These are phyloP conservation scores for Xylariales sp. DNA, from an alignment of 2,329 filamentous ascomycete genomes.

Conservation along the genomic window DNA sequence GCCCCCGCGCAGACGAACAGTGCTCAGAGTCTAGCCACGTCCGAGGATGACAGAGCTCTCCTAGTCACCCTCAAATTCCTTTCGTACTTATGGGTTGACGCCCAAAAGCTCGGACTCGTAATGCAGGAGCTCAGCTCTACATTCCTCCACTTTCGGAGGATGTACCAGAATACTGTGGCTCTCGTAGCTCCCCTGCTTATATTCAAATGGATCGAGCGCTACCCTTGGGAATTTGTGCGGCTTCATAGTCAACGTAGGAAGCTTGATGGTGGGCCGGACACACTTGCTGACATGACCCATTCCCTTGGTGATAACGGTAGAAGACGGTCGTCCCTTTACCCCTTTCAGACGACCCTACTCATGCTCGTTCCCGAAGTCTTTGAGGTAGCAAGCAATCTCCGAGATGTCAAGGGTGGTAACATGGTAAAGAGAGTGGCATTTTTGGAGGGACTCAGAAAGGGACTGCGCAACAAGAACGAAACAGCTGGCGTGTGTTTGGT, in stretches of 20 bases:
- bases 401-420: conserved; percentile 70
- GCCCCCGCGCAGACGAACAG: conserved; percentile 54
- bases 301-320: conserved; percentile 69
- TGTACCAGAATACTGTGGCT: conserved; percentile 72
- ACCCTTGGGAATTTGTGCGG: conserved; percentile 72
- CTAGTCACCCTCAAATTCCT: conserved; percentile 69
- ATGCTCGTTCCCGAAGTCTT: conserved; percentile 76
- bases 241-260: conserved; percentile 70
- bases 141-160: conserved; percentile 73
- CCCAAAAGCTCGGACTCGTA: conserved; percentile 68
- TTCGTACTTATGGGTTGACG: conserved; percentile 73
- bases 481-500: conserved; percentile 75
- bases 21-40: conserved; percentile 52
- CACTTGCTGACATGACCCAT: conserved; percentile 75
- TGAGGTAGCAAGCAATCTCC: conserved; percentile 74
- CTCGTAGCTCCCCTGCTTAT: conserved; percentile 72
- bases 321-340: conserved; percentile 67
- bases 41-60: conserved; percentile 64
- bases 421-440: conserved; percentile 75
- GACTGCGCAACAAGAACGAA: conserved; percentile 72
- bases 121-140: conserved; percentile 75
- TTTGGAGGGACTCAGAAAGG: conserved; percentile 71
- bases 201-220: conserved; percentile 73
- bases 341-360: conserved; percentile 71
- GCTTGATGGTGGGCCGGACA: conserved; percentile 74